These are phyloP conservation scores for Gypsophila paniculata DNA, from an alignment of 179 eudicot species.

Conservation along the genomic window DNA sequence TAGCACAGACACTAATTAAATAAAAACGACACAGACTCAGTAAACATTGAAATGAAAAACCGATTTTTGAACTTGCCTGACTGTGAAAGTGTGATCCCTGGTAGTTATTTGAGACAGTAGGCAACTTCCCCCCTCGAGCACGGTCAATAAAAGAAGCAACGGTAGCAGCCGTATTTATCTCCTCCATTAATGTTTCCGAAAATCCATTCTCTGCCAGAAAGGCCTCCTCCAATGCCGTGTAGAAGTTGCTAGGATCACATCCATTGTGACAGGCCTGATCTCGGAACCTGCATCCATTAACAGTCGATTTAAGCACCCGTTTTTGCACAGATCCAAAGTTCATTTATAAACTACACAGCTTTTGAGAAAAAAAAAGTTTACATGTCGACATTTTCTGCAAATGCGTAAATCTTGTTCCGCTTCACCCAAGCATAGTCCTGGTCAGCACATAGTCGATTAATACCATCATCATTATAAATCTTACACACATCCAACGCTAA, in stretches of 20 bases:
- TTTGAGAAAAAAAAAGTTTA: slow-evolving; percentile 19
- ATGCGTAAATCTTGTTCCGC: slow-evolving; percentile 69
- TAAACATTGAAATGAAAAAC: background rate
- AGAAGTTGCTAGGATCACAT: slow-evolving; percentile 58
- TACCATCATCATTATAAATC: slow-evolving; percentile 21
- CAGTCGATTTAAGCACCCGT: slow-evolving; percentile 10
- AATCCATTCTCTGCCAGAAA: slow-evolving; percentile 86
- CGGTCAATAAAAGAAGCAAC: slow-evolving; percentile 45
- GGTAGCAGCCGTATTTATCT: slow-evolving; percentile 72
- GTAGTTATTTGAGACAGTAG: slow-evolving; percentile 50
- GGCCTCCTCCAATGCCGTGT: slow-evolving; percentile 88
- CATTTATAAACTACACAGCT: background rate
- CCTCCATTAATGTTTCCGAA: slow-evolving; percentile 73
- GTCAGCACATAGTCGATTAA: slow-evolving; percentile 17
- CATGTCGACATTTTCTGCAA: slow-evolving; percentile 76
- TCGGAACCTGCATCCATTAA: slow-evolving; percentile 61
- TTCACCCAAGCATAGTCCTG: slow-evolving; percentile 98
- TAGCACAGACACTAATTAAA: slow-evolving; percentile 1
- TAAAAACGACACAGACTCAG: background rate
- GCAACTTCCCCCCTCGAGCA: slow-evolving; percentile 48
- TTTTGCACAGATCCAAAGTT: background rate
- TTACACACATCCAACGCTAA: slow-evolving; percentile 22
- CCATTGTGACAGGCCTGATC: slow-evolving; percentile 67
- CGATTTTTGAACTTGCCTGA: slow-evolving; percentile 43
- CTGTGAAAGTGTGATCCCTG: slow-evolving; percentile 37